Conservation (phyloP, 441 rosid genomes). For the Pelargonium myrrhifolium region DNA sequence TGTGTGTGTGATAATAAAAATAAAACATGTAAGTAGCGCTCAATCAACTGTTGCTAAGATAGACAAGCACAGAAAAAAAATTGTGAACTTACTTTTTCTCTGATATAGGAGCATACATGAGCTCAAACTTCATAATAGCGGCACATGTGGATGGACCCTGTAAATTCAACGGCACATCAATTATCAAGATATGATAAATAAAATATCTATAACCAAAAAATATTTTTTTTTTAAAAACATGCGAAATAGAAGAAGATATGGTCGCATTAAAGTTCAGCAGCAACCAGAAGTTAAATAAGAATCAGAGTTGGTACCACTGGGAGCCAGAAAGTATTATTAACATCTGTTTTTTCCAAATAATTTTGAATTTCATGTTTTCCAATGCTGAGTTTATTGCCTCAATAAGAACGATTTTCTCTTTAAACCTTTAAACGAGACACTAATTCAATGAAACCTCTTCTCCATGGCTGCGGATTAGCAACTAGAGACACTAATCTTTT, state of each 20-base stretch:
- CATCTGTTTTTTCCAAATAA: not conserved
- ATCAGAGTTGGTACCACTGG: not conserved
- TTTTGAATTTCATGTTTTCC: not conserved
- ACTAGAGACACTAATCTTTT: not conserved
- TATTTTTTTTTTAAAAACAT: not conserved
- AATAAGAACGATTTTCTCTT: not conserved
- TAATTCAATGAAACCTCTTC: not conserved
- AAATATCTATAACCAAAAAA: not conserved
- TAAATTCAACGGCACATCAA: conserved; percentile 16
- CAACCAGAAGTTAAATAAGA: conserved; percentile 5
- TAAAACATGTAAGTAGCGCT: too few relatives aligned
- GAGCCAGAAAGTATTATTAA: not conserved
- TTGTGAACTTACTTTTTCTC: conserved; percentile 39
- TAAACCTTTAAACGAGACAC: not conserved
- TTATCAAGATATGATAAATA: conserved; percentile 2
- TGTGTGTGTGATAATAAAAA: too few relatives aligned
- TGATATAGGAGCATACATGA: conserved; percentile 52
- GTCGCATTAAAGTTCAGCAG: not conserved
- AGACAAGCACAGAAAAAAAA: conserved; percentile 11
- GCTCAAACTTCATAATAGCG: conserved; percentile 84
- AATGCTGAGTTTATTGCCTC: conserved; percentile 1
- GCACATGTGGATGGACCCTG: conserved; percentile 73
- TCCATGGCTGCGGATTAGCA: not conserved
- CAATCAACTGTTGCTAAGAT: not conserved
- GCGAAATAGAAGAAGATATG: not conserved